These are phyloP conservation scores for Eucalyptus viminalis DNA, from an alignment of 345 rosid species.

Conservation along the genomic window DNA sequence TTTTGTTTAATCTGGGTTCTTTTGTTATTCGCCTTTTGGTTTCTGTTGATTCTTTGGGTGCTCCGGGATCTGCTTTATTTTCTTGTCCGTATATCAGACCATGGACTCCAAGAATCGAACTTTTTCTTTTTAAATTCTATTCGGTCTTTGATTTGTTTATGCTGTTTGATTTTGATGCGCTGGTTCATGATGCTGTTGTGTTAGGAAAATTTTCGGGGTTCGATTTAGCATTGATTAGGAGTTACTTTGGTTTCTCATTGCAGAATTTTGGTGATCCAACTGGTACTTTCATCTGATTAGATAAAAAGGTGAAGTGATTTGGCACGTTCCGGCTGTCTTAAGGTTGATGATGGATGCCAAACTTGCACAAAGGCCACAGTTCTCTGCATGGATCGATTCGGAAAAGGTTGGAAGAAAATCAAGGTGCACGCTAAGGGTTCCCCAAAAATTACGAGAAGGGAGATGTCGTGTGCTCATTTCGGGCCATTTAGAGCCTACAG, in stretches of 20 bases:
- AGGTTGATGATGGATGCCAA: constrained; percentile 45
- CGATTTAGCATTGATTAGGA: neutral
- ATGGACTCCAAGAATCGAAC: neutral
- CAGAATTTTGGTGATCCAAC: neutral
- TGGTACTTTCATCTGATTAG: neutral
- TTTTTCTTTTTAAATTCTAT: neutral
- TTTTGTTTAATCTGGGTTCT: neutral
- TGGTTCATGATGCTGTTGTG: neutral
- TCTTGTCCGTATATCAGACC: neutral
- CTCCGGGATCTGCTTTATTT: neutral
- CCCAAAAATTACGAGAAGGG: constrained; percentile 13
- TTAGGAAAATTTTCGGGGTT: neutral
- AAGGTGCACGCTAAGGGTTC: constrained; percentile 10
- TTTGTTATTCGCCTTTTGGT: neutral
- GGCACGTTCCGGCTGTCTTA: neutral
- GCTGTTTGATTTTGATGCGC: neutral
- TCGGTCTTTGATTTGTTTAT: neutral
- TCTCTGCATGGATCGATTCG: constrained; percentile 25
- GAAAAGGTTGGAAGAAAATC: constrained; percentile 10
- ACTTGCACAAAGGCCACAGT: constrained; percentile 27
- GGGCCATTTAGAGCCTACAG: constrained; percentile 17
- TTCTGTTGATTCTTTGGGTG: neutral
- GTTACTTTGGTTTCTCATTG: neutral
- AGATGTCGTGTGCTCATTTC: constrained; percentile 23
- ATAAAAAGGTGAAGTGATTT: neutral